Percentiles rank a stretch among this genome's conserved stretches.
Conservation (phyloP, 768 basidiomycete genomes). For the Trametes elegans region DNA sequence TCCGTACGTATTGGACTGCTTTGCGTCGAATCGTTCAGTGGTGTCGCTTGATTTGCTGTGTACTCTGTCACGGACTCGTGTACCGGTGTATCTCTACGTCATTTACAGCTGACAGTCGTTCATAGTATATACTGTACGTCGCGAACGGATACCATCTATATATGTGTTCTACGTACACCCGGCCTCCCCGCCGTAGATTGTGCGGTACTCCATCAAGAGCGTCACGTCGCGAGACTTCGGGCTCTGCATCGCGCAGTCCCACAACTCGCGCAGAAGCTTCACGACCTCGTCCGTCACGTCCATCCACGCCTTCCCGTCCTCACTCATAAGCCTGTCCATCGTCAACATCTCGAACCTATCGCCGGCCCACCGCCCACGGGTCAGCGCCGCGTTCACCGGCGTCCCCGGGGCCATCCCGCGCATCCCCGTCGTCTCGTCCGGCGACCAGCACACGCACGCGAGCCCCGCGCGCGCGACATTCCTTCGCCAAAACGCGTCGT, state of each 20-base stretch:
- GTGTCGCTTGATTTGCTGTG: neutral
- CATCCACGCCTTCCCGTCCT: neutral
- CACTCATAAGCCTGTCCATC: neutral
- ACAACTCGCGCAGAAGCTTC: neutral
- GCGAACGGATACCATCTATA: neutral
- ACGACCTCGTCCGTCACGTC: slow-evolving; percentile 5
- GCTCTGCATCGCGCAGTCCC: neutral
- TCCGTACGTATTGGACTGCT: neutral
- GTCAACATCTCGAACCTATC: neutral
- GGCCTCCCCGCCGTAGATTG: too few species aligned
- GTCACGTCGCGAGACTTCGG: neutral
- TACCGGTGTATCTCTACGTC: neutral
- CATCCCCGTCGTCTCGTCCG: neutral
- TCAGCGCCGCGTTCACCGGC: neutral
- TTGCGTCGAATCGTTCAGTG: too few species aligned
- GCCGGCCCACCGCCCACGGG: slow-evolving; percentile 5
- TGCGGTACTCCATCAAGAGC: too few species aligned
- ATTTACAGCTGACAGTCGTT: neutral
- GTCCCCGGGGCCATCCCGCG: neutral
- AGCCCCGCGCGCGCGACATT: neutral
- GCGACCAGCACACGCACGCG: slow-evolving; percentile 2
- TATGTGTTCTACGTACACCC: too few species aligned
- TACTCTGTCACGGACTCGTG: neutral
- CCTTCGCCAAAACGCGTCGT: neutral
- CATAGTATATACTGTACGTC: neutral